phyloP scores from a whole-genome alignment of 306 rosid species.

The Sechiopsis laciniata region DNA sequence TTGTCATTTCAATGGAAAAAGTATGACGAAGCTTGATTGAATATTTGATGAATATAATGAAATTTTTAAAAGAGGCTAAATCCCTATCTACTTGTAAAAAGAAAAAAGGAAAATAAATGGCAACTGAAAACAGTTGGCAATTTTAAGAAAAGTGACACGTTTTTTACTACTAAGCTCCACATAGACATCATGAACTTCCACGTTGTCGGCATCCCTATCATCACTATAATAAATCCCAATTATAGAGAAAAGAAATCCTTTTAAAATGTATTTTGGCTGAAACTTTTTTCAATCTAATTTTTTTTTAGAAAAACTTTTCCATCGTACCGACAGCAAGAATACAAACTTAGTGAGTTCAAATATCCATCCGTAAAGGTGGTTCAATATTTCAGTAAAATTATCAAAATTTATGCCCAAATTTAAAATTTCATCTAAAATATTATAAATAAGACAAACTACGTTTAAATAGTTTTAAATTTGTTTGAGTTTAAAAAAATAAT shows the following conservation, averaged over 20 bases:
- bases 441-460: neutral
- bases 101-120: neutral
- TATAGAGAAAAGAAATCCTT: neutral
- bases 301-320: no score
- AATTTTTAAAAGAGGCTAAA: neutral
- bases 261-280: no score
- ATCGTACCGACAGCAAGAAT: no score
- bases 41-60: neutral
- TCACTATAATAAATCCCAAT: neutral
- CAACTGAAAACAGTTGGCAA: conserved; percentile 4
- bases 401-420: no score
- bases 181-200: conserved; percentile 17
- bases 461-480: no score
- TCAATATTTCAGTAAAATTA: no score
- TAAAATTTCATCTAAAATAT: neutral
- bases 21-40: conserved; percentile 12
- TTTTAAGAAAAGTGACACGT: neutral
- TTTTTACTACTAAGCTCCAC: conserved; percentile 7
- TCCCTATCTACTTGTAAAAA: neutral
- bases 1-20: neutral
- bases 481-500: no score
- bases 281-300: no score
- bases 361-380: neutral
- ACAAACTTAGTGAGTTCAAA: no score
- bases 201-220: conserved; percentile 18